These are phyloP conservation scores for Penicillium bovifimosum DNA, from an alignment of 495 filamentous ascomycete species.

Conservation along the genomic window DNA sequence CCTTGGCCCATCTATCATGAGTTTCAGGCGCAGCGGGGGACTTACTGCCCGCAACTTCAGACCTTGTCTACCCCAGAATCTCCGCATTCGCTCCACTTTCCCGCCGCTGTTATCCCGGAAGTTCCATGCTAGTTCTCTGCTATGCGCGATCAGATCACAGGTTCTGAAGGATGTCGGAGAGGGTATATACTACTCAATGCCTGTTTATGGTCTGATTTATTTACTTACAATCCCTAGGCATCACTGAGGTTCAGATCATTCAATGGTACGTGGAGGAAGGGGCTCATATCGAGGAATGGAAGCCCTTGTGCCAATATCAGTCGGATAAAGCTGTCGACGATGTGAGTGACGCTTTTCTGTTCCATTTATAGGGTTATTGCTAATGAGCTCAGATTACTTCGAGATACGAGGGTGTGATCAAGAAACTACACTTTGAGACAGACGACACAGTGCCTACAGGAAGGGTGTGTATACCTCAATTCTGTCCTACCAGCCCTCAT, in stretches of 20 bases:
- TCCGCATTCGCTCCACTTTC: conserved; percentile 26
- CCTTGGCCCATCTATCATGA: conserved; percentile 26
- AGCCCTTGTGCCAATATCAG: conserved; percentile 94
- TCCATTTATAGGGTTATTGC: neutral
- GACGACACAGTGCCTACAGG: conserved; percentile 96
- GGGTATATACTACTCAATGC: conserved; percentile 49
- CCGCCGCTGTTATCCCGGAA: conserved; percentile 25
- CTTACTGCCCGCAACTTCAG: conserved; percentile 24
- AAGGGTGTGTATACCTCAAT: conserved; percentile 40
- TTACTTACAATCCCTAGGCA: conserved; percentile 52
- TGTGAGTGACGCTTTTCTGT: conserved; percentile 33
- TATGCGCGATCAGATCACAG: conserved; percentile 73
- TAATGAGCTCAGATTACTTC: conserved; percentile 68
- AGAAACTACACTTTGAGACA: conserved; percentile 90
- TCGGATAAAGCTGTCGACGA: conserved; percentile 98
- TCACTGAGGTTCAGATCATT: conserved; percentile 96
- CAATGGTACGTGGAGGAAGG: conserved; percentile 99
- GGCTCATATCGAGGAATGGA: conserved; percentile 95
- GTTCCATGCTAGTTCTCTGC: conserved; percentile 57
- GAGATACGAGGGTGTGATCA: conserved; percentile 89
- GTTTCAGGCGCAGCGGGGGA: conserved; percentile 26
- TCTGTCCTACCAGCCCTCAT: neutral
- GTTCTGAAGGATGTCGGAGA: conserved; percentile 94
- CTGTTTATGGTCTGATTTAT: conserved; percentile 5
- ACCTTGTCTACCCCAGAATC: conserved; percentile 23